Conservation (phyloP, 805 yeast species). For the Yamadazyma sp. region DNA sequence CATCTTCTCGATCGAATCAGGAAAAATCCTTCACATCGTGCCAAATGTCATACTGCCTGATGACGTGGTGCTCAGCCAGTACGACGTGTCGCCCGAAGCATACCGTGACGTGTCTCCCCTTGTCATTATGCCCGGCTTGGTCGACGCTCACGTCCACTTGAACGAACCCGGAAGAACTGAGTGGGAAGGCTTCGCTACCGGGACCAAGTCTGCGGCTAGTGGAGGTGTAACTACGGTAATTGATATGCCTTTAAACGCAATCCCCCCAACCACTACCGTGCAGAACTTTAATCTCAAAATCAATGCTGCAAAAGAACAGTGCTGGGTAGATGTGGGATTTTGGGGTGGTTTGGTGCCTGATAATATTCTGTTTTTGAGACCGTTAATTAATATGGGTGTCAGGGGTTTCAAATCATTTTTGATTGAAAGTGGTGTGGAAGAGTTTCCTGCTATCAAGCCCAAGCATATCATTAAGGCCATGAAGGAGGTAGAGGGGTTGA, state of each 20-base stretch:
- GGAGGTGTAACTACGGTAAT: constrained; percentile 96
- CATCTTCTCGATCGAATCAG: constrained; percentile 51
- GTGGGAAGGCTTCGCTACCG: constrained; percentile 98
- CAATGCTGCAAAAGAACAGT: constrained; percentile 73
- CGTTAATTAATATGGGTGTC: constrained; percentile 82
- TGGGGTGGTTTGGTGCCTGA: constrained; percentile 95
- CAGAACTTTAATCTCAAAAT: constrained; percentile 73
- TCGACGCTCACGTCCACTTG: constrained; percentile 90
- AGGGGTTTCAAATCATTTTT: constrained; percentile 92
- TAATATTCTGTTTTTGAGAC: constrained; percentile 66
- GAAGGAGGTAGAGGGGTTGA: constrained; percentile 55
- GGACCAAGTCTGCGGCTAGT: constrained; percentile 89
- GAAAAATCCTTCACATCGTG: constrained; percentile 55
- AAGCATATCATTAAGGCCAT: constrained; percentile 67
- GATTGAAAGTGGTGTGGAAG: constrained; percentile 95
- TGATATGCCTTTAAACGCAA: constrained; percentile 95
- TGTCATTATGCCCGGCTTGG: constrained; percentile 82
- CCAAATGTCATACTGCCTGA: constrained; percentile 28
- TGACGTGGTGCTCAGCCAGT: constrained; percentile 42
- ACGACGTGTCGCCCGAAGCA: constrained; percentile 36
- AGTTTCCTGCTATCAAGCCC: constrained; percentile 80
- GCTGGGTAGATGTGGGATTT: constrained; percentile 92
- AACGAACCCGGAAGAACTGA: constrained; percentile 98
- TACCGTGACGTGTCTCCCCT: constrained; percentile 60
- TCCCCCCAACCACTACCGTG: constrained; percentile 91